These are phyloP conservation scores for Phytophthora quininea DNA, from an alignment of 352 stramenopile genomes.

Conservation along the genomic window DNA sequence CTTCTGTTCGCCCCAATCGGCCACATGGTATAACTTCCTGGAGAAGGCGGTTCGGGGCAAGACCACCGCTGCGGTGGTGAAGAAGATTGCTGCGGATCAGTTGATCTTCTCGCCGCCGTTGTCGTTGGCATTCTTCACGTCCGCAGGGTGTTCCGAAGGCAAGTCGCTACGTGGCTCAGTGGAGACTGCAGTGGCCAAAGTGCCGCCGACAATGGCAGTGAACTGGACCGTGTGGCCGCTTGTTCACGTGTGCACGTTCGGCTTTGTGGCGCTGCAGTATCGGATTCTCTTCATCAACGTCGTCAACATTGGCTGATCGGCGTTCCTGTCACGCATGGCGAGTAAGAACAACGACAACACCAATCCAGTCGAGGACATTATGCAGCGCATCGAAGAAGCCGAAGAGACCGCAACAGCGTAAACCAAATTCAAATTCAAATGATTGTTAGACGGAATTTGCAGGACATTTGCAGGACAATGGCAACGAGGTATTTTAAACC, in stretches of 20 bases:
- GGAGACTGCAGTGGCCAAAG: slow-evolving; percentile 31
- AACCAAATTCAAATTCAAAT: not conserved
- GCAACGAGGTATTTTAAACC: not conserved
- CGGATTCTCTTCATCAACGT: slow-evolving; percentile 56
- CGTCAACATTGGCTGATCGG: slow-evolving; percentile 51
- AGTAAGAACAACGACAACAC: slow-evolving; percentile 22
- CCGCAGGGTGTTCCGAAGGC: slow-evolving; percentile 34
- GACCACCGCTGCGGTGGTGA: slow-evolving; percentile 21
- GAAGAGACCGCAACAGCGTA: slow-evolving; percentile 21
- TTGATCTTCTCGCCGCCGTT: slow-evolving; percentile 43
- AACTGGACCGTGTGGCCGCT: slow-evolving; percentile 55
- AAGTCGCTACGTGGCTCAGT: slow-evolving; percentile 29
- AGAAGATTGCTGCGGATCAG: slow-evolving; percentile 50
- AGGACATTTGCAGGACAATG: not conserved
- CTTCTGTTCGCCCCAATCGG: slow-evolving; percentile 86
- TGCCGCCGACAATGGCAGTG: slow-evolving; percentile 42
- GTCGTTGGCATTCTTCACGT: slow-evolving; percentile 44
- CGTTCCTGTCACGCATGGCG: slow-evolving; percentile 53
- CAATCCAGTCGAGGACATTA: slow-evolving; percentile 26
- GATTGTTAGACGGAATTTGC: no score
- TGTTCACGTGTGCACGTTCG: slow-evolving; percentile 48
- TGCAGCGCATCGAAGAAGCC: slow-evolving; percentile 23
- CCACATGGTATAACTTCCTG: slow-evolving; percentile 91
- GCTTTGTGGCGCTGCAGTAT: slow-evolving; percentile 53
- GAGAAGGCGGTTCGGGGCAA: slow-evolving; percentile 56